phyloP scores from a whole-genome alignment of 306 rosid species.

The Fagus crenata region DNA sequence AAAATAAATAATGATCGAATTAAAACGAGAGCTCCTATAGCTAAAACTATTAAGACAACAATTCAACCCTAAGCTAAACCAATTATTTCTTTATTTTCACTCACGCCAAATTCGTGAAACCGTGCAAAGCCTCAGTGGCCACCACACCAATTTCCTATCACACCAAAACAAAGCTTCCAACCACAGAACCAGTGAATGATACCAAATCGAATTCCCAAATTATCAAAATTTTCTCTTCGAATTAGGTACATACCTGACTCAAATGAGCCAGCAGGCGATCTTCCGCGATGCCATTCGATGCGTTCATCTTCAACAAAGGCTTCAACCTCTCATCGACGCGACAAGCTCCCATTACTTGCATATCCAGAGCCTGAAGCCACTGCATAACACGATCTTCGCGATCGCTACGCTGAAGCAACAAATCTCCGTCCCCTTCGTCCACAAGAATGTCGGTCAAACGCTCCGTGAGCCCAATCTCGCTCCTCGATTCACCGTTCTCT shows the following conservation, averaged over 20 bases:
- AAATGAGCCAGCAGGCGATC: slow-evolving; percentile 86
- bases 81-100: slow-evolving; percentile 1
- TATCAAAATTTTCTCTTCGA: not conserved
- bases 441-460: slow-evolving; percentile 74
- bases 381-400: slow-evolving; percentile 65
- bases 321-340: slow-evolving; percentile 86
- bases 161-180: slow-evolving; percentile 18
- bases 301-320: slow-evolving; percentile 79
- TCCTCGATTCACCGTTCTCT: slow-evolving; percentile 43
- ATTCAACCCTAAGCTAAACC: not conserved
- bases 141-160: slow-evolving; percentile 25
- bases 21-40: not conserved
- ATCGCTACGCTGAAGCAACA: slow-evolving; percentile 72
- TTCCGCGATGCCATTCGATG: slow-evolving; percentile 71
- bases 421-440: slow-evolving; percentile 76
- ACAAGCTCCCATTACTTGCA: slow-evolving; percentile 94
- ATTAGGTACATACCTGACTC: slow-evolving; percentile 59
- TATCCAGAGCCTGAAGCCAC: slow-evolving; percentile 91
- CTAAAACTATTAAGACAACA: not conserved
- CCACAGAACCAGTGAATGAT: slow-evolving; percentile 24
- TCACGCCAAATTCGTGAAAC: slow-evolving; percentile 27
- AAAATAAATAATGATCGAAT: not conserved
- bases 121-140: slow-evolving; percentile 24
- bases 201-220: not conserved
- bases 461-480: slow-evolving; percentile 64